Evolutionary conservation across 129 eudicot genomes (phyloP).

Genomic region (Gnaphalium uliginosum): DNA sequence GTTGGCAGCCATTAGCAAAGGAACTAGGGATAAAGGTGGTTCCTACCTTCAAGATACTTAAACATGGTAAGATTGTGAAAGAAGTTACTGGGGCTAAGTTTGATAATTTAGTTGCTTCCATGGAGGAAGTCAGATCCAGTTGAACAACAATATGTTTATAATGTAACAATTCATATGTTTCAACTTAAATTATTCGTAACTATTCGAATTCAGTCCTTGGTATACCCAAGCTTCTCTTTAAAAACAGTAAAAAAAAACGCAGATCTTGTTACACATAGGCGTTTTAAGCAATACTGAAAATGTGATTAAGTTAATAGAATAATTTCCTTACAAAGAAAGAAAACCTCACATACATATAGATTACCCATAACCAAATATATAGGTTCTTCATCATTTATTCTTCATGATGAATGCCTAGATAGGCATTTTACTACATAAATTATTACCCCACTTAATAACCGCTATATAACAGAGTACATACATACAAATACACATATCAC

Average conservation of each 20-base stretch:
- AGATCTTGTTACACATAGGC: neutral
- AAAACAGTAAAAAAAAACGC: neutral
- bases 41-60: conserved; percentile 93
- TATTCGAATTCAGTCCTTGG: conserved; percentile 6
- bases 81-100: conserved; percentile 93
- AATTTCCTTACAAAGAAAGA: neutral
- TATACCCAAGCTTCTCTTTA: neutral
- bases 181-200: neutral
- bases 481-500: neutral
- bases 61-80: conserved; percentile 63
- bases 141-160: conserved; percentile 20
- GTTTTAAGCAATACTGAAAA: neutral
- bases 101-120: conserved; percentile 63
- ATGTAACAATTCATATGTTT: conserved; percentile 22
- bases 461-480: neutral
- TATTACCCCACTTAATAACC: no score
- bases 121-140: conserved; percentile 64
- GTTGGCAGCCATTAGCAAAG: conserved; percentile 78
- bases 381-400: neutral
- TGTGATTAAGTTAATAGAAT: neutral
- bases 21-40: conserved; percentile 89
- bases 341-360: neutral
- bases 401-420: neutral
- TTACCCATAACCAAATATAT: neutral
- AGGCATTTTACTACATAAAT: neutral